These are phyloP conservation scores for Penicillium crystallinum DNA, from an alignment of 495 filamentous ascomycete species.

Conservation along the genomic window DNA sequence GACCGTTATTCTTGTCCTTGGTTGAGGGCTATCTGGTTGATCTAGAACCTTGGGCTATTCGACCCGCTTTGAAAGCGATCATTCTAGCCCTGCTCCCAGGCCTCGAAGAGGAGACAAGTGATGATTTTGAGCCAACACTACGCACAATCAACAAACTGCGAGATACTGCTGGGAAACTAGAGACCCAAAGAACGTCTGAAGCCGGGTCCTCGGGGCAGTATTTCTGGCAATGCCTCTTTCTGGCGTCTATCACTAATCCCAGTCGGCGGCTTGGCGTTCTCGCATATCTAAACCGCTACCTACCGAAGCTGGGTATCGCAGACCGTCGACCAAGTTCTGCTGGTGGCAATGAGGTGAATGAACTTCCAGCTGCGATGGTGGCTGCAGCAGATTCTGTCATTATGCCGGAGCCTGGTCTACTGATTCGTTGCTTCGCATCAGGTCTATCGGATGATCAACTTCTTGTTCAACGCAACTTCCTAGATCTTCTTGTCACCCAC, in stretches of 20 bases:
- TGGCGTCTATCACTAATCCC: slow-evolving; percentile 84
- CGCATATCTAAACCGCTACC: slow-evolving; percentile 71
- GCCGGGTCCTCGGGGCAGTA: slow-evolving; percentile 67
- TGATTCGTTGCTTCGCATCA: slow-evolving; percentile 84
- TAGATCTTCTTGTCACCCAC: slow-evolving; percentile 88
- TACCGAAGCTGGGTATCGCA: slow-evolving; percentile 64
- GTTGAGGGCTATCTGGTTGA: slow-evolving; percentile 74
- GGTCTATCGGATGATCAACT: slow-evolving; percentile 87
- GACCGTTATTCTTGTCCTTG: slow-evolving; percentile 75
- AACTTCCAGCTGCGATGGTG: slow-evolving; percentile 25
- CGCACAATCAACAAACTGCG: slow-evolving; percentile 74
- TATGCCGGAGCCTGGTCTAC: slow-evolving; percentile 85
- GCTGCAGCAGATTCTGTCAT: slow-evolving; percentile 67
- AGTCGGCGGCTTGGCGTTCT: slow-evolving; percentile 79
- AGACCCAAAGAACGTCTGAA: slow-evolving; percentile 39
- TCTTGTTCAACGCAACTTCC: slow-evolving; percentile 86
- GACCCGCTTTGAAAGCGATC: slow-evolving; percentile 84
- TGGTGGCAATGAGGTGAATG: slow-evolving; percentile 17
- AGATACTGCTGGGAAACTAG: slow-evolving; percentile 52
- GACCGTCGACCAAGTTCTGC: slow-evolving; percentile 30
- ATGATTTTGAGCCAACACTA: slow-evolving; percentile 90
- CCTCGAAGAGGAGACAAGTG: slow-evolving; percentile 90
- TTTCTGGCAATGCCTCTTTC: slow-evolving; percentile 98
- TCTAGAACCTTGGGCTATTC: slow-evolving; percentile 61
- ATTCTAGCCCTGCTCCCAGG: slow-evolving; percentile 83